Evolutionary conservation across 345 rosid species (phyloP).

Genomic region (Erodium maritimum): DNA sequence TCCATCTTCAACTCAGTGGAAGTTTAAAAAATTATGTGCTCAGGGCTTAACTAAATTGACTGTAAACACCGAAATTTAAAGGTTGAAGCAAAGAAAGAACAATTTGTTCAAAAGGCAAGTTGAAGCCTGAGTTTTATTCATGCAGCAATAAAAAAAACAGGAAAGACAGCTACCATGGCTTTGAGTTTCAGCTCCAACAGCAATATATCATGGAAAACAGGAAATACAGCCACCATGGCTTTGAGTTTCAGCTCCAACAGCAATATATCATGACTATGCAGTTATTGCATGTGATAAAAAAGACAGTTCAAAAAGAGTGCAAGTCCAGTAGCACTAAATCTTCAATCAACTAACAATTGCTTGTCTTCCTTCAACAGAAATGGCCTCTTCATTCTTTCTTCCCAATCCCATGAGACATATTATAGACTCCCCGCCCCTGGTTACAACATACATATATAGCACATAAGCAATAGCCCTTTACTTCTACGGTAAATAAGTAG

Average conservation of each 20-base stretch:
- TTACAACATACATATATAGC: background rate
- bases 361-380: background rate
- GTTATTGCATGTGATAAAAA: background rate
- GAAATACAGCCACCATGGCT: background rate
- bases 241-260: background rate
- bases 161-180: background rate
- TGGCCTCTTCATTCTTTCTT: background rate
- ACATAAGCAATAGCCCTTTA: background rate
- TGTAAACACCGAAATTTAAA: too few species aligned
- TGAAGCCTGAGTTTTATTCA: background rate
- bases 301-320: background rate
- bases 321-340: background rate
- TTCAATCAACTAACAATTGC: background rate
- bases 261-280: background rate
- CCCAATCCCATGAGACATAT: constrained; percentile 1
- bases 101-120: background rate
- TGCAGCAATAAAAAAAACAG: background rate
- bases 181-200: background rate
- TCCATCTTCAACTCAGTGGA: too few species aligned
- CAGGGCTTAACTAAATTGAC: too few species aligned
- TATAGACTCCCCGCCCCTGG: background rate
- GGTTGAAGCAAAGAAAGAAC: too few species aligned
- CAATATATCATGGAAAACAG: background rate
- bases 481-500: background rate
- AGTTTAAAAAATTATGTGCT: too few species aligned